Evolutionary conservation across 2,329 filamentous ascomycete species (phyloP).

Genomic region (Xylaria sp.): DNA sequence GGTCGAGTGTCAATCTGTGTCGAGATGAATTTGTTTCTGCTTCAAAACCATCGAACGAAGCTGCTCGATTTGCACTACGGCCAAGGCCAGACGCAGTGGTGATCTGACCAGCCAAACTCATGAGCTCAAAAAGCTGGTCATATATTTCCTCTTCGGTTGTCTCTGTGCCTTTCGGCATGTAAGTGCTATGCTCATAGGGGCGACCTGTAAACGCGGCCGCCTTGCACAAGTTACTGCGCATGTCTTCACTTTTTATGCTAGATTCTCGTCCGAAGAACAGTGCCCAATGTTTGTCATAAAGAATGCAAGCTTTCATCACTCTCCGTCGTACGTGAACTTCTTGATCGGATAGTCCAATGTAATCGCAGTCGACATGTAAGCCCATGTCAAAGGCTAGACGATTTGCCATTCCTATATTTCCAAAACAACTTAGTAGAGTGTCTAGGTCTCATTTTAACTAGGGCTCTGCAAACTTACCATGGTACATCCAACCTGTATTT

Average conservation of each 20-base stretch:
- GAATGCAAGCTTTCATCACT: conserved; percentile 37
- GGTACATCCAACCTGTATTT: conserved; percentile 37
- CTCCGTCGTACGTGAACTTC: conserved; percentile 32
- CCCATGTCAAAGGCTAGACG: conserved; percentile 36
- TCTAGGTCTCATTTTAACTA: too few species aligned
- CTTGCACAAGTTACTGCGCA: conserved; percentile 21
- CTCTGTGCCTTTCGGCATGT: not conserved
- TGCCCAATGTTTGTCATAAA: conserved; percentile 39
- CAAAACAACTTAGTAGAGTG: conserved; percentile 4
- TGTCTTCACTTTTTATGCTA: conserved; percentile 31
- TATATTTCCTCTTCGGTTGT: conserved; percentile 34
- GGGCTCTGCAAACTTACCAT: conserved; percentile 29
- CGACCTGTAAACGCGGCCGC: not conserved
- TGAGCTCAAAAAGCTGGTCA: conserved; percentile 34
- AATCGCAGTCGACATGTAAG: conserved; percentile 29
- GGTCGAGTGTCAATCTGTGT: conserved; percentile 20
- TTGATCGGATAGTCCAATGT: conserved; percentile 26
- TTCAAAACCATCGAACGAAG: conserved; percentile 1
- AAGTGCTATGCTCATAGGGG: not conserved
- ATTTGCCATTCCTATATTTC: conserved; percentile 37
- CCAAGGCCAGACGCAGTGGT: not conserved
- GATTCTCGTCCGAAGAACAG: conserved; percentile 35
- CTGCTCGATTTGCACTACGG: not conserved
- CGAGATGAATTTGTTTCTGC: conserved; percentile 6
- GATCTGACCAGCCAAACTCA: conserved; percentile 32